Base-by-base conservation (phyloP, 768 basidiomycete species). In the Coprinellus micaceus region DNA sequence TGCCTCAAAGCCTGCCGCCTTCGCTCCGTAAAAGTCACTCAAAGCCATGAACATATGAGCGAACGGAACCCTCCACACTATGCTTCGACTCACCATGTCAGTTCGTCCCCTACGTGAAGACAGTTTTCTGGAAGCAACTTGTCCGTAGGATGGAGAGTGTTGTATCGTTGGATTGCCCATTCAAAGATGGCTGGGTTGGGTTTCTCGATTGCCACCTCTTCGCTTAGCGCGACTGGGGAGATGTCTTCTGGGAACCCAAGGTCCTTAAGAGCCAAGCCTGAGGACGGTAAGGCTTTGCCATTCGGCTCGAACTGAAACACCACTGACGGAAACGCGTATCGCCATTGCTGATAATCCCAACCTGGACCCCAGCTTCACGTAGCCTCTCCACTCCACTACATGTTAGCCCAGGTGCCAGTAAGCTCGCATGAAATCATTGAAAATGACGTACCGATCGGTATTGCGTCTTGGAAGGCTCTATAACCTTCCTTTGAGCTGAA, bases 401-500 rank as follows among this genome's bases (percentile, higher is more conserved):
- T 52, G 25, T 46, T 19, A 37, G 21, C 12, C n/a, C n/a, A n/a
- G n/a, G n/a, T n/a, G n/a, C n/a, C n/a, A n/a, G n/a, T n/a, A n/a
- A n/a, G n/a, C n/a, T n/a, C n/a, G n/a, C n/a, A n/a, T n/a, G n/a
- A n/a, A n/a, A n/a, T n/a, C n/a, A n/a, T n/a, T n/a, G n/a, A n/a
- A n/a, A n/a, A n/a, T n/a, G n/a, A 41, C 59, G 50, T 49, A 72
- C 73, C 60, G 25, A 68, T 71, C 2, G 68, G 66, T 50, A 71
- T 67, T 6, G 69, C 69, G 57, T 73, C 72, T 12, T 64, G 61
- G 56, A 69, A 73, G 21, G 68, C 66, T 30, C 58, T 74, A 66
- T 92, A 92, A 1, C 88, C 91, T 67, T 89, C 79, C 58, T 72
- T 75, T 21, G 85, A 85, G 64, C 85, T 83, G 67, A 93, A 93